Evolutionary conservation across 371 early-diverging fungal species (phyloP).

Genomic region (Actinomortierella ambigua): DNA sequence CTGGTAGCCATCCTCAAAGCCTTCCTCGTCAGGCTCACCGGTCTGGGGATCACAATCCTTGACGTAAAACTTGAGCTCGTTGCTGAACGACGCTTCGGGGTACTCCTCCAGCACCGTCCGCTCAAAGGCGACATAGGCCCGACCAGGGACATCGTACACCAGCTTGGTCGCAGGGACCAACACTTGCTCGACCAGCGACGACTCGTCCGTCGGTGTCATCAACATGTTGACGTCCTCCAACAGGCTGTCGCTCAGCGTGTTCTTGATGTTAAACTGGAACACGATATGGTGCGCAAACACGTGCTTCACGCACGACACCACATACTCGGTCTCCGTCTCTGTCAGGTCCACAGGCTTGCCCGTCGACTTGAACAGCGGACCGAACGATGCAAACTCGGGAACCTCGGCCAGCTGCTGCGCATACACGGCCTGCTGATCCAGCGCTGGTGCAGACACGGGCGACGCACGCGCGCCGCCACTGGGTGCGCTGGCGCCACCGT

Average conservation of each 20-base stretch:
- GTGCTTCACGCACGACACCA: conserved; percentile 91
- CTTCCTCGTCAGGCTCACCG: conserved; percentile 89
- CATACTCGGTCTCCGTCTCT: conserved; percentile 96
- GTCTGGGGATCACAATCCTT: conserved; percentile 96
- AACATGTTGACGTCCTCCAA: conserved; percentile 89
- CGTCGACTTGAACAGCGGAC: conserved; percentile 86
- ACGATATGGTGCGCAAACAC: conserved; percentile 89
- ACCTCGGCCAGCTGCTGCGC: conserved; percentile 78
- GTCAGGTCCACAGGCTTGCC: conserved; percentile 81
- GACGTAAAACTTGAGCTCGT: conserved; percentile 87
- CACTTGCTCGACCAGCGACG: conserved; percentile 59
- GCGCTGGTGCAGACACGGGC: conserved; percentile 48
- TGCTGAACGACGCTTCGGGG: conserved; percentile 78
- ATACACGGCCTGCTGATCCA: conserved; percentile 73
- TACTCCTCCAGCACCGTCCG: conserved; percentile 61
- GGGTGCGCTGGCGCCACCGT: conserved; percentile 35
- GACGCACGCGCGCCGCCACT: conserved; percentile 11
- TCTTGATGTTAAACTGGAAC: conserved; percentile 94
- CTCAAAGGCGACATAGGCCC: conserved; percentile 85
- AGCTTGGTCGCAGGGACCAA: conserved; percentile 74
- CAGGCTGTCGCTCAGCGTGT: conserved; percentile 92
- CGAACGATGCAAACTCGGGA: conserved; percentile 85
- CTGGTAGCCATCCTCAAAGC: conserved; percentile 95
- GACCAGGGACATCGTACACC: conserved; percentile 77
- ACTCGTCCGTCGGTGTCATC: conserved; percentile 81